Base-by-base conservation (phyloP, 164 flowering plant genomes). In the Vitis rupestris region DNA sequence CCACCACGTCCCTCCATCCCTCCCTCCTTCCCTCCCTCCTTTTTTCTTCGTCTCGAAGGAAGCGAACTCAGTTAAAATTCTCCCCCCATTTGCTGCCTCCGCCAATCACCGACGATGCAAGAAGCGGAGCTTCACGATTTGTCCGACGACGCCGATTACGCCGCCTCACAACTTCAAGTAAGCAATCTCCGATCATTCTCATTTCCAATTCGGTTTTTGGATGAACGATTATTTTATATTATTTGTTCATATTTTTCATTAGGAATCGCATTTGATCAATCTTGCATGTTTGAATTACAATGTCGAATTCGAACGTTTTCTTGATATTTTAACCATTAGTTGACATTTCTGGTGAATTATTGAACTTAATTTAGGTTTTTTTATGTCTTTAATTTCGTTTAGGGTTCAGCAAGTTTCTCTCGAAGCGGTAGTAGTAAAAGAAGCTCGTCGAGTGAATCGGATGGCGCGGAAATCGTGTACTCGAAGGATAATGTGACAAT, bases 71-170 rank as follows among this genome's bases (percentile, higher is more conserved):
- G 37, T 31, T 31, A 31, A 31, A 31, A 31, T 23, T 19, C 58
- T 54, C 64, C 29, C 59, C 59, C 58, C 60, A 50, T 16, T 52
- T n/a, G 31, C 48, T 14, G 14, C 9, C 68, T 23, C 44, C 17
- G 50, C 19, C 61, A 48, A 70, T 69, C 63, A 30, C 50, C 65
- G 17, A 60, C 70, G 74, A 95, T 95, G 99, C 90, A 81, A 14
- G 99, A 91, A 82, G 47, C 86, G 2, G 99, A 90, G 4, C 63
- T 80, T 9, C 89, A 90, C 81, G 99, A 95, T 82, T 78, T 95
- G 47, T 90, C 99, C 50, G 99, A 95, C 80, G 99, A 95, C 67
- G 87, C 97, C 67, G 99, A 95, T 75, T 95, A 95, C 73, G 97
- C 93, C 19, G 98, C 92, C 3, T 91, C 97, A n/a, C 86, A 79